These are phyloP conservation scores for Rhodosorus marinus DNA, from an alignment of 23 red algal species.

Conservation along the genomic window DNA sequence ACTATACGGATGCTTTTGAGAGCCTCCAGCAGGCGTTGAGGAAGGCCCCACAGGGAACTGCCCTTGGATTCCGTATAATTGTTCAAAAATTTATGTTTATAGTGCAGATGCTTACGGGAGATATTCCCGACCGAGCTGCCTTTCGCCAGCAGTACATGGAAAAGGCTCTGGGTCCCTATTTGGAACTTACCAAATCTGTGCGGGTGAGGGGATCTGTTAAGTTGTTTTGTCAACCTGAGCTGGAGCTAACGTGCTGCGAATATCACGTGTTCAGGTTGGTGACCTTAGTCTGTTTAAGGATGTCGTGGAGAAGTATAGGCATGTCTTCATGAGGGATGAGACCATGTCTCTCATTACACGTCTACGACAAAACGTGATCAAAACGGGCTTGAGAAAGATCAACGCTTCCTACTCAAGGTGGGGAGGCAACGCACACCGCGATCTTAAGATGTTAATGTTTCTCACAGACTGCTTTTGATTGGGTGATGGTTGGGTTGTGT, in stretches of 20 bases:
- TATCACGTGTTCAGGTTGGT: too few species aligned
- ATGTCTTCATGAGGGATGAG: slow-evolving; percentile 58
- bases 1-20: slow-evolving; percentile 80
- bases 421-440: too few species aligned
- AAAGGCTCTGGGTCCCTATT: slow-evolving; percentile 56
- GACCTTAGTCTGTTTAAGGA: slow-evolving; percentile 62
- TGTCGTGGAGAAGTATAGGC: slow-evolving; percentile 20
- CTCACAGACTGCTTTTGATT: too few species aligned
- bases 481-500: too few species aligned
- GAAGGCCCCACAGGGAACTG: slow-evolving; percentile 78
- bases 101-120: slow-evolving; percentile 81
- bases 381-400: slow-evolving; percentile 68
- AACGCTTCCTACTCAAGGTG: slow-evolving; percentile 75
- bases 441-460: too few species aligned
- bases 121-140: slow-evolving; percentile 48
- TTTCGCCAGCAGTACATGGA: slow-evolving; percentile 41
- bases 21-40: slow-evolving; percentile 72
- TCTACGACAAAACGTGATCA: slow-evolving; percentile 96
- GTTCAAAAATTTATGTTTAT: slow-evolving; percentile 73
- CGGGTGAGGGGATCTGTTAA: too few species aligned
- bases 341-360: slow-evolving; percentile 55
- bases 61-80: slow-evolving; percentile 53
- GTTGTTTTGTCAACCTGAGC: too few species aligned
- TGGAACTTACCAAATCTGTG: slow-evolving; percentile 68
- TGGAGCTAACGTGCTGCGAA: too few species aligned